phyloP scores from a whole-genome alignment of 257 asterid species.

The Datura wrightii region DNA sequence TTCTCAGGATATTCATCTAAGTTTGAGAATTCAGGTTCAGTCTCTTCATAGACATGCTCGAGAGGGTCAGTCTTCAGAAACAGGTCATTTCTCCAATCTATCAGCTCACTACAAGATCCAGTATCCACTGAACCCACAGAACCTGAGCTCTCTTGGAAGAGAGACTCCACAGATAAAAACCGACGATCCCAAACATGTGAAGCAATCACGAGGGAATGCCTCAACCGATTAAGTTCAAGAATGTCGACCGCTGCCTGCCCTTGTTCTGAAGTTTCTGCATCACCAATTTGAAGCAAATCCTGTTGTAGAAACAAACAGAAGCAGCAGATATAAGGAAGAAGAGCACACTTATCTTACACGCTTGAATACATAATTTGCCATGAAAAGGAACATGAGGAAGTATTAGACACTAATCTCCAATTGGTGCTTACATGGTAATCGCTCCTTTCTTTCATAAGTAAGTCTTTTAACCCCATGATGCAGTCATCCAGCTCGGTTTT shows the following conservation, averaged over 20 bases:
- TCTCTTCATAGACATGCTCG: slow-evolving; percentile 47
- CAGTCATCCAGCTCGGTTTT: slow-evolving; percentile 55
- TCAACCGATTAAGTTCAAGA: slow-evolving; percentile 78
- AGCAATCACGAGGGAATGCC: slow-evolving; percentile 69
- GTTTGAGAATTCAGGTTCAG: slow-evolving; percentile 40
- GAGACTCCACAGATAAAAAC: slow-evolving; percentile 58
- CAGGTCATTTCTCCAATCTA: slow-evolving; percentile 45
- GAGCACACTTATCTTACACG: background rate
- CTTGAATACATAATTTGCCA: background rate
- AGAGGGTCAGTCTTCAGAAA: slow-evolving; percentile 38
- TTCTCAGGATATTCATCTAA: slow-evolving; percentile 37
- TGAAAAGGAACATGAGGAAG: background rate
- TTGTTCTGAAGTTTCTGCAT: slow-evolving; percentile 38
- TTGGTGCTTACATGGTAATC: slow-evolving; percentile 60
- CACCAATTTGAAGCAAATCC: slow-evolving; percentile 60
- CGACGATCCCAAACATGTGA: slow-evolving; percentile 77
- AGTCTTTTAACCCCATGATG: slow-evolving; percentile 59
- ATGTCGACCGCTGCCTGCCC: slow-evolving; percentile 56
- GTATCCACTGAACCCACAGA: slow-evolving; percentile 44
- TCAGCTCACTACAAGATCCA: slow-evolving; percentile 37
- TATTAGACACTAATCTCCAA: background rate
- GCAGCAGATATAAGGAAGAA: slow-evolving; percentile 9
- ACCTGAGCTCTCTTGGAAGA: slow-evolving; percentile 52
- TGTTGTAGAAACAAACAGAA: slow-evolving; percentile 38
- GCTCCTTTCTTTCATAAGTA: slow-evolving; percentile 57